Percentiles rank a stretch among this genome's conserved stretches.
phyloP scores from a whole-genome alignment of 805 yeast genomes.

The Saccharomycopsis amapae region DNA sequence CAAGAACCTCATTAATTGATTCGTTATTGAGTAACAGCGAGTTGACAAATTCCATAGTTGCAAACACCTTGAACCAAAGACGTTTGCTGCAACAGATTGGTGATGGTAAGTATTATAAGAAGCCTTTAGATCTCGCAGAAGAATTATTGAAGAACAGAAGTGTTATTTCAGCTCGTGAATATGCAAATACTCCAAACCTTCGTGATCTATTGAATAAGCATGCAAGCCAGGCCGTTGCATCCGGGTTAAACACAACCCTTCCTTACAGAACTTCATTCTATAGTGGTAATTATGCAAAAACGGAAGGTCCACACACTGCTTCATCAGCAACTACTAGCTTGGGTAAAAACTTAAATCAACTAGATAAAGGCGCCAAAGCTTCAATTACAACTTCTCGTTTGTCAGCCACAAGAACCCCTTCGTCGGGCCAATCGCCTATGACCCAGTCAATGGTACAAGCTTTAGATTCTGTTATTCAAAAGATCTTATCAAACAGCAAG shows the following conservation, averaged over 20 bases:
- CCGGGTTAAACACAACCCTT: neutral
- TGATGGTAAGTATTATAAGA: neutral
- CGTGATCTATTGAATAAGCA: conserved; percentile 10
- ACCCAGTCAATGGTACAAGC: conserved; percentile 3
- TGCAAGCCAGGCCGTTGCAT: conserved; percentile 4
- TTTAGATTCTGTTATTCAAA: conserved; percentile 10
- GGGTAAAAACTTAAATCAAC: too few relatives aligned
- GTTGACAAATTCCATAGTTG: conserved; percentile 1
- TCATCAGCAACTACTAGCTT: neutral
- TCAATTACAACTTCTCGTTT: neutral
- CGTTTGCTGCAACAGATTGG: conserved; percentile 1
- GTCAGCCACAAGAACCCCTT: too few relatives aligned
- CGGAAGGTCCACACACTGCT: neutral
- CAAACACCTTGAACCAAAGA: conserved; percentile 4
- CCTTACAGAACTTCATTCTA: neutral
- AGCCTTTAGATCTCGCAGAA: conserved; percentile 1
- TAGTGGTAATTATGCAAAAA: conserved; percentile 1
- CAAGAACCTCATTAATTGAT: conserved; percentile 1
- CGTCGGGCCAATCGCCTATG: neutral
- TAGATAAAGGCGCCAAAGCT: neutral
- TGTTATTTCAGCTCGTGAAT: conserved; percentile 5
- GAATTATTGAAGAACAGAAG: conserved; percentile 4
- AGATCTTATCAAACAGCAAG: conserved; percentile 1
- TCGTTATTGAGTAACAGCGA: conserved; percentile 1
- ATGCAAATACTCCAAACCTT: conserved; percentile 9